Evolutionary conservation across 75 land plant species (phyloP).

Genomic region (Selaginella tamariscina): DNA sequence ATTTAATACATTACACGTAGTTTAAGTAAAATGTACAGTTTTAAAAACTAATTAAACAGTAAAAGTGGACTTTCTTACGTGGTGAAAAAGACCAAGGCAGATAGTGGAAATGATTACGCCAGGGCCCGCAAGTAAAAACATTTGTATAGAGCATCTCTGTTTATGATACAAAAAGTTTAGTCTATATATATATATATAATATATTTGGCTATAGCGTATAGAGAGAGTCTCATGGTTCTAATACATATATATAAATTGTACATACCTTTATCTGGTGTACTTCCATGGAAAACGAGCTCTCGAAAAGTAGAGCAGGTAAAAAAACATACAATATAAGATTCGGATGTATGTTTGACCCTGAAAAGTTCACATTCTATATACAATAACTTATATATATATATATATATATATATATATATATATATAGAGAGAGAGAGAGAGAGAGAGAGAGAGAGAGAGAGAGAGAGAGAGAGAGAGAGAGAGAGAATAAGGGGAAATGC

Average conservation of each 20-base stretch:
- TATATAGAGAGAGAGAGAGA: too few species aligned
- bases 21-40: too few species aligned
- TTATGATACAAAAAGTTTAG: neutral
- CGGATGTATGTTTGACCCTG: conserved; percentile 94
- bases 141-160: conserved; percentile 84
- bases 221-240: neutral
- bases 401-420: too few species aligned
- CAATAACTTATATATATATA: too few species aligned
- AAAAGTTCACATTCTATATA: too few species aligned
- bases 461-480: neutral
- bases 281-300: conserved; percentile 99
- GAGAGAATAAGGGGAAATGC: neutral
- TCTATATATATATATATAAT: too few species aligned
- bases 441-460: too few species aligned
- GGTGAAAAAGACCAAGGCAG: conserved; percentile 49
- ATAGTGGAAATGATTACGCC: conserved; percentile 94
- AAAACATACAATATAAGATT: conserved; percentile 68
- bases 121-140: conserved; percentile 91
- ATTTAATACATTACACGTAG: too few species aligned
- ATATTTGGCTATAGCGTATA: too few species aligned
- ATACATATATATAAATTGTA: neutral
- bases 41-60: neutral
- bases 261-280: conserved; percentile 94
- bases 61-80: conserved; percentile 31
- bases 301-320: conserved; percentile 96